Evolutionary conservation across 2,329 filamentous ascomycete species (phyloP), one percentile per base, ranked within the genome.

Genomic region (Akanthomyces uredinophilus): DNA sequence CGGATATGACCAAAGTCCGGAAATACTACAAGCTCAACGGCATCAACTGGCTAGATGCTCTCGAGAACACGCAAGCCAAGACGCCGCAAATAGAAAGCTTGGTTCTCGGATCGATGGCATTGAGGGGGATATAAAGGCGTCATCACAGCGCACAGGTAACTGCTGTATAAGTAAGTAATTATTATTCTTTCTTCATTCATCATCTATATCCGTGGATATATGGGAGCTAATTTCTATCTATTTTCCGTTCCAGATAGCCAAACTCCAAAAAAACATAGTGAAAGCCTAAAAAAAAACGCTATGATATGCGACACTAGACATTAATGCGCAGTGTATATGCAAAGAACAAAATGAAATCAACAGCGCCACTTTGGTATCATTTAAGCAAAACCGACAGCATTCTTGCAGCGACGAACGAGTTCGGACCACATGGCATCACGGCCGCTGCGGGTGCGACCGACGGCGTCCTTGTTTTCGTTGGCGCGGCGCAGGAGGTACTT

Each of bases 1-100:
- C 87, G 2, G 91, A 96, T 71, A 73, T 89, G 68, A 72, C 78
- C 24, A 88, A 87, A 70, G 83, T 97, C 37, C 86, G 85, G 70
- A 97, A 96, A 76, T 87, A 91, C 65, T 97, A 97, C 76, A 96
- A 96, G 73, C 76, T 97, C 35, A 89, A 89, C 65, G 79, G 82
- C 8, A 71, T 85, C n/a, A 75, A 78, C 52, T 81, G 79, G 66
- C 69, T 85, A 2, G 77, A 82, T 50, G 73, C 74, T 20, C 73
- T 80, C 10, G 77, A 82, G 27, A 66, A 53, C 6, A 46, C 39
- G 2, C 37, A 68, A 22, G 70, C 75, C 65, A 81, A 77, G 69
- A 77, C 73, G 61, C 78, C 72, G 63, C 83, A 89, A 68, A 78
- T 90, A 49, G 91, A 96, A 71, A 80, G 83, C 59, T 79, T 90